Evolutionary conservation across 2,329 filamentous ascomycete species (phyloP).

Genomic region (Scortechinia acanthostroma): DNA sequence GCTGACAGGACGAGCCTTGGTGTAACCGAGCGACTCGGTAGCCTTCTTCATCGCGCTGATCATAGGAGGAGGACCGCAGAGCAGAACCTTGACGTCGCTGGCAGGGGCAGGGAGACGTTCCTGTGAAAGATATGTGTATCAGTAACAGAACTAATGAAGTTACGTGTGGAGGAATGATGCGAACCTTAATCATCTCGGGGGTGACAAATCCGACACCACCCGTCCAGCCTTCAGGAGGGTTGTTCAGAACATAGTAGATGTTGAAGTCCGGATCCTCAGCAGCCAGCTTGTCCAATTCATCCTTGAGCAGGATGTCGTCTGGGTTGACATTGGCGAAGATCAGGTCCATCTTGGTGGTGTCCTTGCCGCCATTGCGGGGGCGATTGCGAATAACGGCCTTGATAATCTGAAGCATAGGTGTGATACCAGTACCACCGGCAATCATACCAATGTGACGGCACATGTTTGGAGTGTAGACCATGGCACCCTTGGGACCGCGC

Average conservation of each 20-base stretch:
- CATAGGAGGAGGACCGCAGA: conserved; percentile 71
- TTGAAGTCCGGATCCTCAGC: conserved; percentile 55
- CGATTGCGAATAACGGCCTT: conserved; percentile 59
- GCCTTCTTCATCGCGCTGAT: conserved; percentile 72
- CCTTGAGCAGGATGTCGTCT: conserved; percentile 65
- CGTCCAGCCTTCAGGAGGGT: conserved; percentile 62
- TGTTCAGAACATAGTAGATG: conserved; percentile 69
- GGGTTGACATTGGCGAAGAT: conserved; percentile 70
- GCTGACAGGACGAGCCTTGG: conserved; percentile 65
- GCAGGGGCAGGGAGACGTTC: conserved; percentile 53
- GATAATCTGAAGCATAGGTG: conserved; percentile 69
- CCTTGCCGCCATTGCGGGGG: conserved; percentile 34
- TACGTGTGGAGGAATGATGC: too few species aligned
- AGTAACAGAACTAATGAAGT: conserved; percentile 3
- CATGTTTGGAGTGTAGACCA: conserved; percentile 71
- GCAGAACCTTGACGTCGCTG: conserved; percentile 60
- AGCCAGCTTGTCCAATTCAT: conserved; percentile 58
- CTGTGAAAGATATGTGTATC: conserved; percentile 17
- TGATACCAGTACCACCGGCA: conserved; percentile 69
- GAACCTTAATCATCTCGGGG: conserved; percentile 66
- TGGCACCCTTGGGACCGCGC: conserved; percentile 67
- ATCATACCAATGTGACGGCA: conserved; percentile 70
- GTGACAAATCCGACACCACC: conserved; percentile 70
- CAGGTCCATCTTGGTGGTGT: conserved; percentile 61
- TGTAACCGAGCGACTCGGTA: conserved; percentile 60